Evolutionary conservation across 352 stramenopile genomes (phyloP).

Genomic region (Pythium utonaiense): DNA sequence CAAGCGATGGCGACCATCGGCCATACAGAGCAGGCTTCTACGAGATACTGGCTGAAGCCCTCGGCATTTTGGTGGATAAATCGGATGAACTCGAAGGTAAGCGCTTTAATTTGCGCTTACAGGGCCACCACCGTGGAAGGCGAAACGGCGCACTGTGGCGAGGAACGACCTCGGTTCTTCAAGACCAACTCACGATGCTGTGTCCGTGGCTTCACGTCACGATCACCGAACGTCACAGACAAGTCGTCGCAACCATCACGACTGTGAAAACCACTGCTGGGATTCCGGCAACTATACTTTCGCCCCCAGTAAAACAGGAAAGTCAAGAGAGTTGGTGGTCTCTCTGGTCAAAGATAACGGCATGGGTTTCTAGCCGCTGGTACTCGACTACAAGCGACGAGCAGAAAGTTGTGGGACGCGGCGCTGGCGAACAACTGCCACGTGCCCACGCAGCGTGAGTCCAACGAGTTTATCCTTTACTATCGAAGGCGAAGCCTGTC

Average conservation of each 20-base stretch:
- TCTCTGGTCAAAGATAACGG: neutral
- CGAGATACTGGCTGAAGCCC: slow-evolving; percentile 11
- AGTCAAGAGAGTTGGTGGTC: neutral
- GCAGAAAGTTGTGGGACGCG: neutral
- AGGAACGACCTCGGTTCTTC: slow-evolving; percentile 1
- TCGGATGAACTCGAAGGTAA: neutral
- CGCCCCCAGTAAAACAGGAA: neutral
- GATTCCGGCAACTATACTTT: neutral
- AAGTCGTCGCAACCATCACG: slow-evolving; percentile 8
- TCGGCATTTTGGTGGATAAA: slow-evolving; percentile 14
- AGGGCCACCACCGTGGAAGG: slow-evolving; percentile 5
- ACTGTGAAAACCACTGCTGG: neutral
- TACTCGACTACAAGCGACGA: neutral
- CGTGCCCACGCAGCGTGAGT: too few species aligned
- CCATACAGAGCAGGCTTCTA: slow-evolving; percentile 12
- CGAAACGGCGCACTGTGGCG: slow-evolving; percentile 6
- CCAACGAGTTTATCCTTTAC: too few species aligned
- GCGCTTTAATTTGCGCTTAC: slow-evolving; percentile 12
- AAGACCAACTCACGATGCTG: slow-evolving; percentile 4
- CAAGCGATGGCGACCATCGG: slow-evolving; percentile 2
- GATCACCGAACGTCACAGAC: slow-evolving; percentile 13
- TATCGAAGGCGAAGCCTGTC: too few species aligned
- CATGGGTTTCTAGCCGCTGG: neutral
- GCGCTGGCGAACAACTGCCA: neutral
- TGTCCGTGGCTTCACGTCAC: slow-evolving; percentile 18